Evolutionary conservation across 768 basidiomycete species (phyloP).

Genomic region (Mycena latifolia): DNA sequence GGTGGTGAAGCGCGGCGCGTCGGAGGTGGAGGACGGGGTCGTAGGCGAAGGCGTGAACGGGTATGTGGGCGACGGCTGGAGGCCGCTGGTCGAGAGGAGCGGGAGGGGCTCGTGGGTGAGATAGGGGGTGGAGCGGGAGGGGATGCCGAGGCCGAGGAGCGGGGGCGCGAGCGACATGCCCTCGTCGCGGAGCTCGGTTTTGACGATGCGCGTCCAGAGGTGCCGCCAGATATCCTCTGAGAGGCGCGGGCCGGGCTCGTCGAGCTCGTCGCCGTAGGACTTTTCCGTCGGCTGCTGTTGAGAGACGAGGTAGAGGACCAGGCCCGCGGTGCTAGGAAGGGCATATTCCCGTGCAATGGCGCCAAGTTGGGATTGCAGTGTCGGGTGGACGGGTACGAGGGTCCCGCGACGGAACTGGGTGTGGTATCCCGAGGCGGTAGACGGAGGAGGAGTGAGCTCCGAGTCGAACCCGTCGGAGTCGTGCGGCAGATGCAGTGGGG

Average conservation of each 20-base stretch:
- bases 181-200: constrained; percentile 67
- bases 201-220: constrained; percentile 83
- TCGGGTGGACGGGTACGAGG: constrained; percentile 88
- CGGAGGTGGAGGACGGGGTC: constrained; percentile 67
- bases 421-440: constrained; percentile 80
- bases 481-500: constrained; percentile 79
- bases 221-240: constrained; percentile 91
- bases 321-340: constrained; percentile 85
- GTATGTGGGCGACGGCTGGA: constrained; percentile 43
- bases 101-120: constrained; percentile 45
- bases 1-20: constrained; percentile 53
- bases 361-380: constrained; percentile 82
- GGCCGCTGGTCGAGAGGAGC: constrained; percentile 57
- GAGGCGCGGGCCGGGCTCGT: constrained; percentile 81
- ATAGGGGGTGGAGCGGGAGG: constrained; percentile 56
- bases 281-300: not conserved
- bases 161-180: constrained; percentile 45
- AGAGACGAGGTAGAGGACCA: constrained; percentile 84
- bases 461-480: constrained; percentile 59
- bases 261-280: constrained; percentile 44
- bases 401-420: constrained; percentile 85
- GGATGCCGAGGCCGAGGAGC: constrained; percentile 59
- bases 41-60: constrained; percentile 62
- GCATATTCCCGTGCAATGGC: constrained; percentile 96
- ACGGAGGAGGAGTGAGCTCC: constrained; percentile 64